These are phyloP conservation scores for Bretschneidera sinensis DNA, from an alignment of 345 rosid species.

Conservation along the genomic window DNA sequence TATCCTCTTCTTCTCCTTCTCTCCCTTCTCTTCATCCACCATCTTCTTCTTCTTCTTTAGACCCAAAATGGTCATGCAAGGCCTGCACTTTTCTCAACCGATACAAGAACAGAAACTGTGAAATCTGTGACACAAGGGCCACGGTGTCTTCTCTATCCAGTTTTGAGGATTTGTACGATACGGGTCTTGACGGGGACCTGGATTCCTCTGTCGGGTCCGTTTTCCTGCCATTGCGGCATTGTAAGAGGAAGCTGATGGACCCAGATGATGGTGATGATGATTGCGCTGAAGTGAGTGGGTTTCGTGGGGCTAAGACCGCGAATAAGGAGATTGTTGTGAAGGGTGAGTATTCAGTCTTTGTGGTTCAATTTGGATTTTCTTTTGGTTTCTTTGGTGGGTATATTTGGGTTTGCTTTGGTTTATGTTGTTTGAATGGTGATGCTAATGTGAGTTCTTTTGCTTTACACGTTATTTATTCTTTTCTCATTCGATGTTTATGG, in stretches of 20 bases:
- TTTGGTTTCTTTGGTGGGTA: neutral
- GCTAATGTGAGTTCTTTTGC: no score
- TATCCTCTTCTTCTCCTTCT: conserved; percentile 29
- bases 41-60: conserved; percentile 19
- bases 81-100: conserved; percentile 86
- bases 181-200: conserved; percentile 27
- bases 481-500: no score
- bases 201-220: conserved; percentile 75
- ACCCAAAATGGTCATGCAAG: conserved; percentile 77
- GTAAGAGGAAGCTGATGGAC: conserved; percentile 62
- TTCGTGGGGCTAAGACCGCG: conserved; percentile 26
- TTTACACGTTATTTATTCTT: no score
- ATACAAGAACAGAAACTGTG: conserved; percentile 60
- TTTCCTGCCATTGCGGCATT: conserved; percentile 67
- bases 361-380: neutral
- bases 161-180: conserved; percentile 49
- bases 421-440: no score
- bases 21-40: conserved; percentile 22
- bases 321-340: conserved; percentile 23
- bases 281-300: conserved; percentile 21
- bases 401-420: neutral
- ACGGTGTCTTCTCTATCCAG: conserved; percentile 35
- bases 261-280: conserved; percentile 18
- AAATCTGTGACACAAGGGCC: conserved; percentile 59
- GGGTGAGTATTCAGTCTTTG: conserved; percentile 28